Base-by-base conservation (phyloP, 164 flowering plant species). In the Liriodendron chinense region DNA sequence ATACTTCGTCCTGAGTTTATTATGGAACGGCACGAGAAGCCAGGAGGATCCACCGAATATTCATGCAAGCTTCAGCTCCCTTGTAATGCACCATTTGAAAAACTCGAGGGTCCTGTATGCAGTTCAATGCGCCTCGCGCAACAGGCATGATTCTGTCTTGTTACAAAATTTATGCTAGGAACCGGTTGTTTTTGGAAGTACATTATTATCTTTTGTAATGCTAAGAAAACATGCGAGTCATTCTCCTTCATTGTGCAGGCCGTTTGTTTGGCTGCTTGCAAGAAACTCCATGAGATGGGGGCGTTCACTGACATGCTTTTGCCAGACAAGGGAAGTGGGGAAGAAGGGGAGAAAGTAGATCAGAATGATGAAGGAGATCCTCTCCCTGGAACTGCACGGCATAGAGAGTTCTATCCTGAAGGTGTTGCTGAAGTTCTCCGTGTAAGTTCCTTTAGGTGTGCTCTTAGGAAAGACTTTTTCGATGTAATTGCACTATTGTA, bases 11-110 rank as follows among this genome's bases (percentile, higher is more conserved):
- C 98, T n/a, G 98, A 96, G 76, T 96, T 96, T 82, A 87, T 92
- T 47, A 96, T 96, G 98, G 92, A 86, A 82, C 79, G 82, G 74
- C 98, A 94, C 87, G 98, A 96, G 79, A 94, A 87, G 80, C 91
- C 87, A 7, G 98, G 94, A 48, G 89, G 94, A 68, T 81, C 92
- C 23, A 80, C 88, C 23, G 96, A 91, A 74, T 96, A 94, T 80
- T 91, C 98, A 43, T 96, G 99, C 90, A 93, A 85, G 87, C 96
- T 96, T 86, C 98, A 96, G 80, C 99, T 96, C 21, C 99, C 98
- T 16, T 96, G 99, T 78, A 94, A 96, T 87, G 99, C 99, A 66
- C 97, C 99, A 71, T 94, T 96, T 89, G 98, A 94, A 82, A 86
- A 85, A 74, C 94, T 96, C 47, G 99, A 91, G 83, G 99, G 99